Percentiles rank a stretch among this genome's conserved stretches.
Evolutionary conservation across 306 rosid species (phyloP).

Genomic region (Fragaria vesca): DNA sequence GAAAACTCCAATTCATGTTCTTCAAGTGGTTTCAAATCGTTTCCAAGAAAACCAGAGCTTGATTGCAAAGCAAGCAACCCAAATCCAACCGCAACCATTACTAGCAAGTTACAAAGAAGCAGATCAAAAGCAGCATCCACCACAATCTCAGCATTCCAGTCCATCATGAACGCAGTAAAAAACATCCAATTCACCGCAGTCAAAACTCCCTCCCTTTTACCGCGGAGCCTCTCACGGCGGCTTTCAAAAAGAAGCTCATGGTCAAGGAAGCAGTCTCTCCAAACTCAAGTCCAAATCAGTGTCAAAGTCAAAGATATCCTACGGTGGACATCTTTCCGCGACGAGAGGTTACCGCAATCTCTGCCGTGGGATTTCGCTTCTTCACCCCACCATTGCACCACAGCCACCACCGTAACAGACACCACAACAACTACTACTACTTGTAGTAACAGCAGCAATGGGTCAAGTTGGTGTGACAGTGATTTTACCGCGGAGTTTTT

Average conservation of each 20-base stretch:
- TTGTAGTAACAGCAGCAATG: constrained; percentile 34
- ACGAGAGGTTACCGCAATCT: constrained; percentile 31
- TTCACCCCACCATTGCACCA: constrained; percentile 29
- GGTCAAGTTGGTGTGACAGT: constrained; percentile 81
- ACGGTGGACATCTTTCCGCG: constrained; percentile 76
- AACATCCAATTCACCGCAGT: constrained; percentile 40
- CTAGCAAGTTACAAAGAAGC: constrained; percentile 11
- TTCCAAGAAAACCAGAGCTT: constrained; percentile 37
- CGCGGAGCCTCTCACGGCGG: constrained; percentile 47
- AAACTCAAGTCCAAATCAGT: constrained; percentile 22
- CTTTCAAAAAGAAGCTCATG: constrained; percentile 27
- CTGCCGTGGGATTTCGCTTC: constrained; percentile 38
- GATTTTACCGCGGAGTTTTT: constrained; percentile 51
- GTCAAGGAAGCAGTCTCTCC: background rate
- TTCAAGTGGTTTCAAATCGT: constrained; percentile 54
- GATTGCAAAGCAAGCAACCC: constrained; percentile 4
- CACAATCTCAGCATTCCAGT: constrained; percentile 48
- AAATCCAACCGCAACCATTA: background rate
- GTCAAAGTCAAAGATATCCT: constrained; percentile 71
- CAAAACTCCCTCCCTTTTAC: constrained; percentile 46
- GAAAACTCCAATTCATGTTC: constrained; percentile 46
- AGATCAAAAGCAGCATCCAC: constrained; percentile 22
- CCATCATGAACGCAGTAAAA: constrained; percentile 49
- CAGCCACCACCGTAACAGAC: constrained; percentile 22
- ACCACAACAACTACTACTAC: constrained; percentile 20